Percentiles rank a stretch among this genome's conserved stretches.
Evolutionary conservation across 768 basidiomycete genomes (phyloP).

Genomic region (Mrakia gelida): DNA sequence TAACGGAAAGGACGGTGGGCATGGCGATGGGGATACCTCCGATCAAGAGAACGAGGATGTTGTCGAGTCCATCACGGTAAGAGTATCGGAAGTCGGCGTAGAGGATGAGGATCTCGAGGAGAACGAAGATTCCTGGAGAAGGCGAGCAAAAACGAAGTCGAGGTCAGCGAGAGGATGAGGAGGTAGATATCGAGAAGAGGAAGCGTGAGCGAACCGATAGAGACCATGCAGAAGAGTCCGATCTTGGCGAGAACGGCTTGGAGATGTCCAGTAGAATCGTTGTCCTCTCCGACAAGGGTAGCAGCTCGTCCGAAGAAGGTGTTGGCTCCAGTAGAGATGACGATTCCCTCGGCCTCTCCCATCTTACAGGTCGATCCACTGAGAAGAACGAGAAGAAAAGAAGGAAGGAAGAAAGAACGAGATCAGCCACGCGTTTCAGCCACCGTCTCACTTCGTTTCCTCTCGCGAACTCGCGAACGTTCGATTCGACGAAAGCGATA

Average conservation of each 20-base stretch:
- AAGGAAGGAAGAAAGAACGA: not conserved
- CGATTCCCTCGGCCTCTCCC: constrained; percentile 97
- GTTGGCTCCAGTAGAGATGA: constrained; percentile 96
- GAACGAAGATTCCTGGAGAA: constrained; percentile 64
- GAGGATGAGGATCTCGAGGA: constrained; percentile 88
- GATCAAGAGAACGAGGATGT: constrained; percentile 97
- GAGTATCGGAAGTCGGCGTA: constrained; percentile 85
- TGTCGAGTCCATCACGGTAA: constrained; percentile 92
- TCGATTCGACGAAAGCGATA: constrained; percentile 13
- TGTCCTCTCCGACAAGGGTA: constrained; percentile 93
- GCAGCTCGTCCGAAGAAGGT: constrained; percentile 97
- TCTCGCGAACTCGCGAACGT: not conserved
- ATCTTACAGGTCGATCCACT: constrained; percentile 98
- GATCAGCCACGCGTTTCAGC: not conserved
- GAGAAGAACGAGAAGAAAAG: constrained; percentile 4
- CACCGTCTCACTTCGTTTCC: not conserved
- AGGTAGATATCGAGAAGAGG: not conserved
- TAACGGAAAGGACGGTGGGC: constrained; percentile 90
- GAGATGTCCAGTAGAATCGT: constrained; percentile 95
- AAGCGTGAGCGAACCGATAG: constrained; percentile 59
- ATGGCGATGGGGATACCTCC: constrained; percentile 99
- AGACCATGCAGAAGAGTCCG: constrained; percentile 92
- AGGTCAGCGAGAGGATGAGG: too few species aligned
- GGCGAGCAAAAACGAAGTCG: not conserved
- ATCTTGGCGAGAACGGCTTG: constrained; percentile 98